Percentiles rank a stretch among this genome's conserved stretches.
Evolutionary conservation across 2,329 filamentous ascomycete species (phyloP).

Genomic region (Penicillium sp.): DNA sequence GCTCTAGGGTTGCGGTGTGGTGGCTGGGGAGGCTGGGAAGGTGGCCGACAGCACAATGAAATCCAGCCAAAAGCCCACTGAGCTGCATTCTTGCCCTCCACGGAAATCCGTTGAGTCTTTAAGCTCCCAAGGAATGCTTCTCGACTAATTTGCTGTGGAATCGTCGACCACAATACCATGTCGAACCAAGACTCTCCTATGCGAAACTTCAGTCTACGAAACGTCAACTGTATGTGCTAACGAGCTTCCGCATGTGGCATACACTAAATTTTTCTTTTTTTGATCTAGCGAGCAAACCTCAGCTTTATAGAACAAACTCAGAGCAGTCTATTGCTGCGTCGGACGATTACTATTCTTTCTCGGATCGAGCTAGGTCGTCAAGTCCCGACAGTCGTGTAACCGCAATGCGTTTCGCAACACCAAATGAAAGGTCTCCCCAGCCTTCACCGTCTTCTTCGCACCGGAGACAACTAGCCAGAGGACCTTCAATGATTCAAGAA

Average conservation of each 20-base stretch:
- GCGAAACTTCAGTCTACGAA: conserved; percentile 24
- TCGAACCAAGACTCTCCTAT: conserved; percentile 7
- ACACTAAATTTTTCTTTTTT: conserved; percentile 9
- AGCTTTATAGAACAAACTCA: conserved; percentile 43
- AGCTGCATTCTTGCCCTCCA: conserved; percentile 8
- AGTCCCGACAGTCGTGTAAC: conserved; percentile 40
- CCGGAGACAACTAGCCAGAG: not conserved
- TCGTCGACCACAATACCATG: conserved; percentile 22
- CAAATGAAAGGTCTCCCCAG: conserved; percentile 38
- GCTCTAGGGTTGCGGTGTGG: conserved; percentile 8
- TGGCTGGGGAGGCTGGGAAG: conserved; percentile 23
- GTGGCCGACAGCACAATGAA: conserved; percentile 14
- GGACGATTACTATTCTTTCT: conserved; percentile 51
- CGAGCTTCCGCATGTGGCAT: not conserved
- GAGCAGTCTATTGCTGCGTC: conserved; percentile 49
- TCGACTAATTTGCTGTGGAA: conserved; percentile 18
- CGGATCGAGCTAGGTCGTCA: conserved; percentile 36
- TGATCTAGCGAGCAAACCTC: conserved; percentile 42
- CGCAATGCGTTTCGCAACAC: conserved; percentile 45
- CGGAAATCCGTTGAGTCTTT: conserved; percentile 10
- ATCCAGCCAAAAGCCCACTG: conserved; percentile 23
- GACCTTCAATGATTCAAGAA: conserved; percentile 10
- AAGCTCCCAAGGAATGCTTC: conserved; percentile 23
- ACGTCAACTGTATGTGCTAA: conserved; percentile 23
- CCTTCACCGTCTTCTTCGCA: conserved; percentile 26